Conservation (phyloP, 2,329 filamentous ascomycete genomes). For the Metarhizium brunneum region DNA sequence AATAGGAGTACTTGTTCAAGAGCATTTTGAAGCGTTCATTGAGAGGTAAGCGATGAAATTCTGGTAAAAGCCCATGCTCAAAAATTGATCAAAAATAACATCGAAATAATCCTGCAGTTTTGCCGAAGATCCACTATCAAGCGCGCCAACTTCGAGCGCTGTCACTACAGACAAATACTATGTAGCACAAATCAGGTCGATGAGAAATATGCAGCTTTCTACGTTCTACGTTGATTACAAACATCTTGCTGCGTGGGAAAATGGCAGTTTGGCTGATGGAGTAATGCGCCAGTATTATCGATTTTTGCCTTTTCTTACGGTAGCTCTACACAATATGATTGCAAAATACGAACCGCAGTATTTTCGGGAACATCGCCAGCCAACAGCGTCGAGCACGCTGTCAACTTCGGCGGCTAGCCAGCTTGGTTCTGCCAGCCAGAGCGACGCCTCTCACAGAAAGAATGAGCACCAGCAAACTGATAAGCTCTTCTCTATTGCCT, state of each 20-base stretch:
- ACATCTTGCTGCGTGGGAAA: slow-evolving; percentile 68
- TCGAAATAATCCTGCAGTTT: slow-evolving; percentile 34
- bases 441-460: slow-evolving; percentile 64
- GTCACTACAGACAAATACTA: slow-evolving; percentile 75
- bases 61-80: neutral
- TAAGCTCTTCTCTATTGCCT: slow-evolving; percentile 86
- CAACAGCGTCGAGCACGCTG: slow-evolving; percentile 63
- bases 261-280: slow-evolving; percentile 74
- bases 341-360: slow-evolving; percentile 91
- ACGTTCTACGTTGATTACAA: slow-evolving; percentile 83
- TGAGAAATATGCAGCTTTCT: slow-evolving; percentile 66
- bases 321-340: slow-evolving; percentile 85
- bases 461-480: slow-evolving; percentile 94
- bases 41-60: slow-evolving; percentile 47
- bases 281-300: slow-evolving; percentile 90
- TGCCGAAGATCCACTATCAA: slow-evolving; percentile 59
- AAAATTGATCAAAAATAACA: neutral
- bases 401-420: slow-evolving; percentile 60
- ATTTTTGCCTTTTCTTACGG: slow-evolving; percentile 83
- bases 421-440: slow-evolving; percentile 51
- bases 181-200: slow-evolving; percentile 70
- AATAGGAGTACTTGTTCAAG: slow-evolving; percentile 64
- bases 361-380: slow-evolving; percentile 85
- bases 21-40: slow-evolving; percentile 71
- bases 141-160: slow-evolving; percentile 57